phyloP scores from a whole-genome alignment of 2,329 filamentous ascomycete species.

The Aureobasidium sp. region DNA sequence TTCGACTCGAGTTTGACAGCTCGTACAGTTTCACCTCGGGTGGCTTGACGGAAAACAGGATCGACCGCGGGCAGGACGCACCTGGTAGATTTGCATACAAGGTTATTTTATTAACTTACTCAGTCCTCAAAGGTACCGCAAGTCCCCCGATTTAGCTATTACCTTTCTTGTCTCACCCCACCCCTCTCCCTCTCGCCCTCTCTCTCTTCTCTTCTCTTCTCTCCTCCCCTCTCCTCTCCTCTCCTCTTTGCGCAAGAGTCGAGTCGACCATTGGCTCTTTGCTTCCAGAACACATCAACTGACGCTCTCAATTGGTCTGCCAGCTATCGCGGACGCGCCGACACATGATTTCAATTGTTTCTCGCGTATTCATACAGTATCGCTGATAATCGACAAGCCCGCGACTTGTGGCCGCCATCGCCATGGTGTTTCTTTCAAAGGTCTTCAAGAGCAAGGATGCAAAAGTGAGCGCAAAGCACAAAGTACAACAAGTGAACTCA shows the following conservation, averaged over 20 bases:
- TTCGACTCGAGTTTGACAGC: slow-evolving; percentile 1
- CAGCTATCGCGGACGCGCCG: background rate
- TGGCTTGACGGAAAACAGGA: slow-evolving; percentile 14
- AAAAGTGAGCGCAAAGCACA: slow-evolving; percentile 55
- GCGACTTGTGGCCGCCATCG: background rate
- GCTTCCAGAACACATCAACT: background rate
- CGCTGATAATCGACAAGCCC: background rate
- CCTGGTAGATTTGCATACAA: too few relatives aligned
- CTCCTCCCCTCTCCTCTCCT: background rate
- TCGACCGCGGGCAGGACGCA: background rate
- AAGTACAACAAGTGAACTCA: slow-evolving; percentile 42
- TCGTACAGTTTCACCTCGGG: slow-evolving; percentile 5
- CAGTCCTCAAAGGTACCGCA: background rate
- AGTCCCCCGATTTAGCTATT: background rate
- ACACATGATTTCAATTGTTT: background rate
- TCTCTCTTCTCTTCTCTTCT: background rate
- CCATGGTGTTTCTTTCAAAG: slow-evolving; percentile 53
- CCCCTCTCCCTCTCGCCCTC: background rate
- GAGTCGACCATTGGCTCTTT: background rate
- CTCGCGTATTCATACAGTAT: background rate
- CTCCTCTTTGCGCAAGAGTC: background rate
- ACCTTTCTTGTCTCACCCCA: background rate
- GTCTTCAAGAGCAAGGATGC: slow-evolving; percentile 70
- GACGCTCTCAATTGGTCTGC: background rate
- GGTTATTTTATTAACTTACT: slow-evolving; percentile 4